Conservation (phyloP, 202 grass and related monocot genomes). For the Setaria italica region DNA sequence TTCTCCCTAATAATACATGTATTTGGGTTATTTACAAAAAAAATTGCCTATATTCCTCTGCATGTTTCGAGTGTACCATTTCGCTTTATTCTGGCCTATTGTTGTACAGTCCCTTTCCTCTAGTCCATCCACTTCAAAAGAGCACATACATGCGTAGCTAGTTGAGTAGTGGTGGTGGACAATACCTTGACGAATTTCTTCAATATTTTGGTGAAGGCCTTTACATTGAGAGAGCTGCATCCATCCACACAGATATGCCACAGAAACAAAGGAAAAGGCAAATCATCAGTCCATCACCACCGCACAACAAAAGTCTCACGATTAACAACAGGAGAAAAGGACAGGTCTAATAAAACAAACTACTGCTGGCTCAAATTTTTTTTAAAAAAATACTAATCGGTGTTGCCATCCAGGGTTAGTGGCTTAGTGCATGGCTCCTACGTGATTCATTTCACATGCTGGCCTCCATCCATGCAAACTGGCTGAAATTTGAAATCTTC, state of each 20-base stretch:
- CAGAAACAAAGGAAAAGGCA: not conserved
- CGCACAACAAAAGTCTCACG: conserved; percentile 8
- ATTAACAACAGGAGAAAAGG: not conserved
- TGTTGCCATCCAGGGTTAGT: not conserved
- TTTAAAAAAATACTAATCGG: not conserved
- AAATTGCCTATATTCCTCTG: not conserved
- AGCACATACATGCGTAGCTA: not conserved
- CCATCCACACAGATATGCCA: conserved; percentile 33
- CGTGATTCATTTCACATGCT: not conserved
- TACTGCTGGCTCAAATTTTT: not conserved
- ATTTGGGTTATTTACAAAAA: too few relatives aligned
- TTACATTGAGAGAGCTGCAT: conserved; percentile 84
- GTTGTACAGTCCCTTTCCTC: not conserved
- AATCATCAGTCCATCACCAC: conserved; percentile 3
- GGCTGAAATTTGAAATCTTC: not conserved
- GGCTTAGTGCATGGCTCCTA: not conserved
- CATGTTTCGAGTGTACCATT: not conserved
- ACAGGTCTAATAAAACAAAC: not conserved
- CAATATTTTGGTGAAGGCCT: conserved; percentile 91
- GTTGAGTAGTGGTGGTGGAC: not conserved
- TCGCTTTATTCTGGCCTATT: conserved; percentile 1
- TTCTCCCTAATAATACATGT: not conserved
- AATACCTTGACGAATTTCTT: conserved; percentile 97
- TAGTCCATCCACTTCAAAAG: conserved; percentile 43
- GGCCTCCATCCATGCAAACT: conserved; percentile 15